These are phyloP conservation scores for Phytopythium montanum DNA, from an alignment of 352 stramenopile species.

Conservation along the genomic window DNA sequence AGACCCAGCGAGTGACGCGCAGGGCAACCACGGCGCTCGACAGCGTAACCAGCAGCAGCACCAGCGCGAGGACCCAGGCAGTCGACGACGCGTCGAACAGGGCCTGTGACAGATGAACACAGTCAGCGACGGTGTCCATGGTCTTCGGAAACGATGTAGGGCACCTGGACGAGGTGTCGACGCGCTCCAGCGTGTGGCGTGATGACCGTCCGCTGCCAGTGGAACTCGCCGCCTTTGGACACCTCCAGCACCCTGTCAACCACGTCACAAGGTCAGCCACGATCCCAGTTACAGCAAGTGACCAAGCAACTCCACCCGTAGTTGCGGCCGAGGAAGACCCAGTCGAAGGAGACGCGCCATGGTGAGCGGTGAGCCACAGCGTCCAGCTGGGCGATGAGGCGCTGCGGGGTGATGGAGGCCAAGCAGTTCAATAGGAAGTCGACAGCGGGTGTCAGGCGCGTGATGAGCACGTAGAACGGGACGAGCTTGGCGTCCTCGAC, in stretches of 20 bases:
- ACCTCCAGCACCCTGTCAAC: constrained; percentile 27
- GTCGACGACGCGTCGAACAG: neutral
- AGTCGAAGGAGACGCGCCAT: constrained; percentile 34
- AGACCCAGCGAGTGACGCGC: neutral
- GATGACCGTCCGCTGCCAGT: constrained; percentile 29
- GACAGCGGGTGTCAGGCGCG: constrained; percentile 29
- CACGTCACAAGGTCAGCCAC: constrained; percentile 4
- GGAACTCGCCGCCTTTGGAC: constrained; percentile 22
- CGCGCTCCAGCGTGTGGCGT: constrained; percentile 19
- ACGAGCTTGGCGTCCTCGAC: constrained; percentile 51
- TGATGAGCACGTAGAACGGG: constrained; percentile 49
- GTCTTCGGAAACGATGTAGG: neutral
- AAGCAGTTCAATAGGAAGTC: constrained; percentile 19
- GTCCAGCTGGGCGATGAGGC: neutral
- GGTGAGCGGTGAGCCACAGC: constrained; percentile 4
- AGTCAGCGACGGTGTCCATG: neutral
- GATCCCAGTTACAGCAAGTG: neutral
- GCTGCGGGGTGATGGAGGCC: constrained; percentile 13
- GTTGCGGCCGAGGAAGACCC: constrained; percentile 58
- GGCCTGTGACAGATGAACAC: neutral
- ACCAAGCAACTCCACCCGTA: constrained; percentile 36
- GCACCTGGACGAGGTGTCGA: constrained; percentile 25
- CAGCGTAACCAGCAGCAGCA: neutral
- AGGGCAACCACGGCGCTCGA: neutral
- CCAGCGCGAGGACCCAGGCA: neutral